phyloP scores from a whole-genome alignment of 345 rosid genomes.

The Capsella bursapastoris region DNA sequence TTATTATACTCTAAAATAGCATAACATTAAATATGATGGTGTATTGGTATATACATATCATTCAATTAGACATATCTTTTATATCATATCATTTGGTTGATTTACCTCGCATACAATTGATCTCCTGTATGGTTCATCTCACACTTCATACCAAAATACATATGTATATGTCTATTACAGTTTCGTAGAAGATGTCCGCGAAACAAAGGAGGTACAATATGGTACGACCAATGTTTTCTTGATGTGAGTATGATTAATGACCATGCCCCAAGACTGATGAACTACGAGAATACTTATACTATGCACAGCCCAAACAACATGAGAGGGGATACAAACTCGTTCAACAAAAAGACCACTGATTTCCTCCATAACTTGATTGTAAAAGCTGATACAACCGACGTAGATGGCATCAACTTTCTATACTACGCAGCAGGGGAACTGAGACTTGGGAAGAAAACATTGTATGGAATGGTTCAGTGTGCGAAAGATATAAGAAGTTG shows the following conservation, averaged over 20 bases:
- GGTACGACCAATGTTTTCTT: conserved; percentile 56
- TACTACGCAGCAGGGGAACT: not conserved
- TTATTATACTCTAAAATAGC: no score
- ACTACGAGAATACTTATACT: conserved; percentile 7
- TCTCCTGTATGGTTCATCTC: not conserved
- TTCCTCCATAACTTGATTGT: conserved; percentile 42
- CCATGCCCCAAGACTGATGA: not conserved
- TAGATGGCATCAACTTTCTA: not conserved
- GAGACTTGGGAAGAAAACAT: conserved; percentile 24
- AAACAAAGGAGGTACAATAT: conserved; percentile 42
- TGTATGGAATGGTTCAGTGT: conserved; percentile 24
- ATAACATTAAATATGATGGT: not conserved
- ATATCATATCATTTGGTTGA: not conserved
- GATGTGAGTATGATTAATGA: conserved; percentile 45
- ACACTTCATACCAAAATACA: not conserved
- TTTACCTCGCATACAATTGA: not conserved
- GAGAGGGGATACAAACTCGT: conserved; percentile 37
- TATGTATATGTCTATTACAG: not conserved
- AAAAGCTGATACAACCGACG: not conserved
- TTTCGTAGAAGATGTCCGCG: conserved; percentile 45
- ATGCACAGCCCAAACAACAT: conserved; percentile 34
- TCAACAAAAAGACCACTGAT: conserved; percentile 45
- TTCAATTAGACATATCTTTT: not conserved
- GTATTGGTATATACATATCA: not conserved
- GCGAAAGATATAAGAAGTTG: not conserved